Evolutionary conservation across 164 flowering plant genomes (phyloP), one percentile per base, ranked within the genome.

Genomic region (Vitis amurensis): DNA sequence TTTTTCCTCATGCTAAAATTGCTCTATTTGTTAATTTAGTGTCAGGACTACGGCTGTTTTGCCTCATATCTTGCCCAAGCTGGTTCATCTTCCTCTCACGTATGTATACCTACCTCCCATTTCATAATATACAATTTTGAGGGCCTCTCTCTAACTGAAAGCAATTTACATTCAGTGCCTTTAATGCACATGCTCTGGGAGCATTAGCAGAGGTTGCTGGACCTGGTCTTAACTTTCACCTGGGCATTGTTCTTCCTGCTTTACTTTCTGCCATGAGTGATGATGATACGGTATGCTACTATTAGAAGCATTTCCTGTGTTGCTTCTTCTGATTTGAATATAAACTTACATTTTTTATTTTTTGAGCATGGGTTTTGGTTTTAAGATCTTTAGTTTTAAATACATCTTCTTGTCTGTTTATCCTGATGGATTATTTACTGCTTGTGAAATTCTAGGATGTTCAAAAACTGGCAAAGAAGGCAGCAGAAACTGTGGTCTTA

Each of bases 161-260:
- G 44, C 44, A 19, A 64, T 50, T 53, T 76, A 27, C 27, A 8
- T 80, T 14, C 82, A 95, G 99, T 59, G 99, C 97, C 66, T 95
- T 95, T 71, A 93, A 91, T 81, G 98, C 97, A 63, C 98, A 93
- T 84, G 99, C 99, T 65, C 75, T 95, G 63, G 99, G 98, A 70
- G 98, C 99, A 52, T 78, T 95, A 72, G 98, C 98, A 23, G 99
- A 95, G 77, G 99, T 96, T 85, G 99, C 99, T 1, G 98, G 98
- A 56, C 83, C 97, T 77, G 94, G 98, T 67, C 88, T 96, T 48
- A 83, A 88, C 70, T 65, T 72, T 71, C 99, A 96, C 71, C 93
- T 96, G 64, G 83, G 90, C 50, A 86, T 87, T 31, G 76, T 96
- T 58, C 91, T 96, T 81, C 98, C 98, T 63, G 91, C 98, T 72